These are phyloP conservation scores for Boeremia exigua DNA, from an alignment of 2,329 filamentous ascomycete species.

Conservation along the genomic window DNA sequence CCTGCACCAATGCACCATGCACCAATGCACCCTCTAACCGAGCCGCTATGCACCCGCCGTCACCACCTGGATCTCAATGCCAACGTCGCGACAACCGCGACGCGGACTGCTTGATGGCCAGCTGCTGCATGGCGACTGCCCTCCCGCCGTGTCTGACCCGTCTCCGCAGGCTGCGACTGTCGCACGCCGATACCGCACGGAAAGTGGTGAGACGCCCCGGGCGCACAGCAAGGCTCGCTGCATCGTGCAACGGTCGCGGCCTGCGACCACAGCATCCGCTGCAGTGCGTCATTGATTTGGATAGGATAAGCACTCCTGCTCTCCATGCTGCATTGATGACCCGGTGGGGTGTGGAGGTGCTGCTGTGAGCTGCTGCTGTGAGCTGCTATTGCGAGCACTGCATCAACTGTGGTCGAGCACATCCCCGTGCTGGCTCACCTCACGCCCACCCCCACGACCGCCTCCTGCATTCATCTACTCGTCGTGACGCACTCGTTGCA, in stretches of 20 bases:
- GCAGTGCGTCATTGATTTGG: not conserved
- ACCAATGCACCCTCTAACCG: no score
- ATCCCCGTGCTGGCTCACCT: not conserved
- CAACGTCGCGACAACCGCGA: no score
- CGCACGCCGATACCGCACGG: no score
- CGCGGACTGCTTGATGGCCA: no score
- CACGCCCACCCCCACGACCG: not conserved
- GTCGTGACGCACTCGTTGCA: conserved; percentile 1
- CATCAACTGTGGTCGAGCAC: not conserved
- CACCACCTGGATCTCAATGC: no score
- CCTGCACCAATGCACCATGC: not conserved
- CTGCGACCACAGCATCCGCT: not conserved
- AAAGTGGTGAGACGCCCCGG: no score
- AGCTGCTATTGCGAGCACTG: not conserved
- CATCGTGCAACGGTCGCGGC: not conserved
- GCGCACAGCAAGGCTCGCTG: not conserved
- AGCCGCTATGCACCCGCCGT: no score
- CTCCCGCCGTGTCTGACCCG: no score
- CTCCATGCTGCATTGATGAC: not conserved
- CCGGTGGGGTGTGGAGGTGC: not conserved
- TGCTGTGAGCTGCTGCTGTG: not conserved
- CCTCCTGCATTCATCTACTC: not conserved
- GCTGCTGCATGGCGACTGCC: no score
- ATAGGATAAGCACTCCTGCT: not conserved
- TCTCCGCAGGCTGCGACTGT: no score